Evolutionary conservation across 2,329 filamentous ascomycete species (phyloP).

Genomic region (Colletotrichum cereale): DNA sequence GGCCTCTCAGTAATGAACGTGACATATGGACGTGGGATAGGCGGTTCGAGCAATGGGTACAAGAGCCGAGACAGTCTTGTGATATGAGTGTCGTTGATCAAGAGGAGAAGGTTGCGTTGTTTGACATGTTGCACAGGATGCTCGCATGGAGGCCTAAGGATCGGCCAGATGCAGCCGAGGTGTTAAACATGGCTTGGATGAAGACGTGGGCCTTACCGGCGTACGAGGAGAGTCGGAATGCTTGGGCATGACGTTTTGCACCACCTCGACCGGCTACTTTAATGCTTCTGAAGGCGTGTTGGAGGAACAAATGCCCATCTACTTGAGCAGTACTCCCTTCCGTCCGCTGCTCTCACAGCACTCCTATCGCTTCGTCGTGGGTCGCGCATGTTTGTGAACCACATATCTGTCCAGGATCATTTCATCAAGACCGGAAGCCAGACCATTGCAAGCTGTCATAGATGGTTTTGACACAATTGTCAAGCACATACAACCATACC

Average conservation of each 20-base stretch:
- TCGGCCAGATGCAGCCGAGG: conserved; percentile 33
- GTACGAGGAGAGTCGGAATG: conserved; percentile 27
- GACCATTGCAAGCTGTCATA: too few species aligned
- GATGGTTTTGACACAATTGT: too few species aligned
- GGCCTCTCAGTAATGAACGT: conserved; percentile 27
- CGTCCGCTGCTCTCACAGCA: too few species aligned
- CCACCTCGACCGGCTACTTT: too few species aligned
- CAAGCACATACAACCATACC: too few species aligned
- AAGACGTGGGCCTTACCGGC: conserved; percentile 41
- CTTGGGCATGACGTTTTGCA: neutral
- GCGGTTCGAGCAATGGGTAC: conserved; percentile 42
- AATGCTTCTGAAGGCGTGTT: too few species aligned
- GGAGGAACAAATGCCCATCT: too few species aligned
- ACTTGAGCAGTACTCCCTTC: too few species aligned
- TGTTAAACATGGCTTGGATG: conserved; percentile 38
- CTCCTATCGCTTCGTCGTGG: too few species aligned
- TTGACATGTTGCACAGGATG: conserved; percentile 43
- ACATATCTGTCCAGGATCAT: too few species aligned
- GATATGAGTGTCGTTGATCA: conserved; percentile 31
- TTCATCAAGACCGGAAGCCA: too few species aligned
- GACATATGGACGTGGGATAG: conserved; percentile 41
- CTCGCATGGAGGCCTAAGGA: conserved; percentile 41
- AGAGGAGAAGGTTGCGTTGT: conserved; percentile 38
- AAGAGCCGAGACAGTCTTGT: conserved; percentile 34
- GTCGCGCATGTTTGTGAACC: too few species aligned